Percentiles rank a stretch among this genome's conserved stretches.
These are phyloP conservation scores for Globisporangium parvum DNA, from an alignment of 352 stramenopile genomes.

Conservation along the genomic window DNA sequence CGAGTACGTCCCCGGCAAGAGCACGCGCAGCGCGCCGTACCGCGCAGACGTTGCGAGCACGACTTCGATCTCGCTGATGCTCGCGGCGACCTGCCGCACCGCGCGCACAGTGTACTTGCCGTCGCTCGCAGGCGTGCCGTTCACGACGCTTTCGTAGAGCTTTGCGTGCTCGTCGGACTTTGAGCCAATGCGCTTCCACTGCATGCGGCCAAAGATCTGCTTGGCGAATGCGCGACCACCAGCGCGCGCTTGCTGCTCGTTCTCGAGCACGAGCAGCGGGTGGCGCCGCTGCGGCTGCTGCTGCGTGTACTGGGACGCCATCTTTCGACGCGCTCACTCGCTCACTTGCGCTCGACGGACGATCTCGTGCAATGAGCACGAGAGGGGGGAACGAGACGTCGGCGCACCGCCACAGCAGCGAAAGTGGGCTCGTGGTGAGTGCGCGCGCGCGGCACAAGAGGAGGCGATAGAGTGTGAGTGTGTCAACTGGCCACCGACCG, in stretches of 20 bases:
- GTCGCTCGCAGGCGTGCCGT: neutral
- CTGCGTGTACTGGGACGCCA: neutral
- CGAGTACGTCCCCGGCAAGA: slow-evolving; percentile 40
- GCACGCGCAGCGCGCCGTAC: slow-evolving; percentile 27
- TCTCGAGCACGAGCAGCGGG: slow-evolving; percentile 26
- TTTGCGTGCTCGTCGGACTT: slow-evolving; percentile 47
- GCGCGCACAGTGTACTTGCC: slow-evolving; percentile 44
- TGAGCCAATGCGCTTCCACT: slow-evolving; percentile 57
- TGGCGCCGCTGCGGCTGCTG: neutral
- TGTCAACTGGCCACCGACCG: neutral
- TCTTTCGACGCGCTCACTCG: neutral
- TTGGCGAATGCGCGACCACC: slow-evolving; percentile 52
- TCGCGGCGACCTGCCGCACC: slow-evolving; percentile 39
- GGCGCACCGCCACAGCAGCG: too few species aligned
- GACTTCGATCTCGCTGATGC: slow-evolving; percentile 45
- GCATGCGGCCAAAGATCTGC: slow-evolving; percentile 60
- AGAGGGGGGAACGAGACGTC: neutral
- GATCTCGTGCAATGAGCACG: neutral
- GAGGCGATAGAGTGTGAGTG: too few species aligned
- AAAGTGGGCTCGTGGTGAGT: neutral
- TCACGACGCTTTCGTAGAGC: slow-evolving; percentile 43
- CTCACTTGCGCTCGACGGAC: neutral
- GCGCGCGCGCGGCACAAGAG: too few species aligned
- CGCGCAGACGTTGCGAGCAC: slow-evolving; percentile 36
- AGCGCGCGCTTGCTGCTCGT: slow-evolving; percentile 47